Evolutionary conservation across 1,139 yeast genomes (phyloP), one percentile per base, ranked within the genome.

Genomic region (Hyphopichia khmerensis): DNA sequence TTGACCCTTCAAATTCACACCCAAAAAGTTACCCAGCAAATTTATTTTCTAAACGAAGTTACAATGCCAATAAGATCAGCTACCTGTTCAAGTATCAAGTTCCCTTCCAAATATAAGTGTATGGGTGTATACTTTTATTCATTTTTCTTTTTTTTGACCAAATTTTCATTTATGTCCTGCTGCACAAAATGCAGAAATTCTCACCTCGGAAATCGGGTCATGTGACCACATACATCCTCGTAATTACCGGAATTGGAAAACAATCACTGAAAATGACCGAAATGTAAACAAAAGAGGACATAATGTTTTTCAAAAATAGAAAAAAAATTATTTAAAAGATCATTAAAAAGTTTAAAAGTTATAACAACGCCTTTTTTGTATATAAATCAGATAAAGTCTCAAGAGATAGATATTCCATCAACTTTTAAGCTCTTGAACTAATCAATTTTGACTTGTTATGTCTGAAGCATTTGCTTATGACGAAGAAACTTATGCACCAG

Each of bases 401-500:
- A n/a, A n/a, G n/a, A n/a, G n/a, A n/a, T n/a, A n/a, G n/a, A n/a
- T n/a, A n/a, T n/a, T n/a, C n/a, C n/a, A n/a, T n/a, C n/a, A n/a
- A n/a, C n/a, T 8, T 21, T 21, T 21, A 6, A 6, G 24, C 24
- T 6, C 24, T 21, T 21, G 8, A 5, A 21, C 8, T 11, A 11
- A 8, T 33, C 15, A 35, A n/a, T n/a, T n/a, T n/a, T n/a, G n/a
- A n/a, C n/a, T n/a, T n/a, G n/a, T 27, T 9, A 36, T 36, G 39
- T 36, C 39, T 13, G 39, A 36, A 15, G 27, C 26, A 13, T 19
- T 21, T 33, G 36, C 14, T 11, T 36, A 27, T 30, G 33, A 27
- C n/a, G 39, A 36, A 29, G 39, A 36, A 5, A 17, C 23, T 7
- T 36, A 36, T 14, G 39, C 39, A 26, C 67, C 70, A 2, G 69